A percentile compares a stretch with the other conserved stretches of the same genome.
These are phyloP conservation scores for Suillus discolor DNA, from an alignment of 768 basidiomycete species.

Conservation along the genomic window DNA sequence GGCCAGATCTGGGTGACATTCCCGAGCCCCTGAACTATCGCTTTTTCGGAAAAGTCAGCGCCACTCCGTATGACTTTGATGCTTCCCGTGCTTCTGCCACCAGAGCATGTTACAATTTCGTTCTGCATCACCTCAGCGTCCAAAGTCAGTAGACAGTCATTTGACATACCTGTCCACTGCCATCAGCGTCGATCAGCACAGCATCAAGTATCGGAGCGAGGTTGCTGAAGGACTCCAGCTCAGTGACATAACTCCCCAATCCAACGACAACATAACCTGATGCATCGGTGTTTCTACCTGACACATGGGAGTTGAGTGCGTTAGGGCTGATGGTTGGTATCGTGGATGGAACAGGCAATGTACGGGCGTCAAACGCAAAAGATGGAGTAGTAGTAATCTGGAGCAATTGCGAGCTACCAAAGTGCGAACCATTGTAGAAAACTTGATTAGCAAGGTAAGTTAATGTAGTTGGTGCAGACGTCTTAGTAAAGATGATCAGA, in stretches of 20 bases:
- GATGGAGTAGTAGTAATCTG: slow-evolving; percentile 52
- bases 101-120: slow-evolving; percentile 88
- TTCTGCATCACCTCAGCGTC: slow-evolving; percentile 40
- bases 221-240: slow-evolving; percentile 70
- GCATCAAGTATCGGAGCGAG: slow-evolving; percentile 86
- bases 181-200: slow-evolving; percentile 70
- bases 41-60: slow-evolving; percentile 73
- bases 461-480: slow-evolving; percentile 69
- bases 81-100: slow-evolving; percentile 74
- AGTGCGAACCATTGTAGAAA: slow-evolving; percentile 80
- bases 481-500: slow-evolving; percentile 39
- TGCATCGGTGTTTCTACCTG: slow-evolving; percentile 30
- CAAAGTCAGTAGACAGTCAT: not conserved
- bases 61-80: slow-evolving; percentile 80
- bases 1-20: slow-evolving; percentile 67
- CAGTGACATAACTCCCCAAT: slow-evolving; percentile 58
- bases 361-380: slow-evolving; percentile 42
- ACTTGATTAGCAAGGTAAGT: slow-evolving; percentile 72
- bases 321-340: slow-evolving; percentile 44
- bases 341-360: slow-evolving; percentile 53
- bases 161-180: slow-evolving; percentile 62
- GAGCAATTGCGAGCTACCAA: slow-evolving; percentile 79
- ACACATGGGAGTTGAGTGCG: slow-evolving; percentile 32
- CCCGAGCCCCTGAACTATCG: slow-evolving; percentile 55
- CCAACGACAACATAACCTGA: slow-evolving; percentile 53